A percentile compares a stretch with the other conserved stretches of the same genome.
Conservation (phyloP, 768 basidiomycete species). For the Polyporus arcularius region DNA sequence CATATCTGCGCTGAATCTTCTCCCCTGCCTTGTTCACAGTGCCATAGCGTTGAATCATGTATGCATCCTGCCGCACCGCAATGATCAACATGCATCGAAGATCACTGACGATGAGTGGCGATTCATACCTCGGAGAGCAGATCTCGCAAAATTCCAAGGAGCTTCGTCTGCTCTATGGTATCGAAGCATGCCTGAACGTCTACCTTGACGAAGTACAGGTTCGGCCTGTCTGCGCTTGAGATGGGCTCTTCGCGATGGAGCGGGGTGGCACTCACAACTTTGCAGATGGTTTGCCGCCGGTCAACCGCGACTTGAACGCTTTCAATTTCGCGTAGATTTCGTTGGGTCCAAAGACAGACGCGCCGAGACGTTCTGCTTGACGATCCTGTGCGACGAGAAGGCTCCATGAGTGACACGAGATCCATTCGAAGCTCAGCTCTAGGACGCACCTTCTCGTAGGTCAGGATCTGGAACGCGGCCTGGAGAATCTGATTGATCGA, state of each 20-base stretch:
- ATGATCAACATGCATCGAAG: neutral
- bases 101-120: neutral
- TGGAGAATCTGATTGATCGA: constrained; percentile 91
- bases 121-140: constrained; percentile 68
- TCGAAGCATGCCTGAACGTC: constrained; percentile 98
- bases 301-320: constrained; percentile 58
- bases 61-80: constrained; percentile 54
- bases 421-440: neutral
- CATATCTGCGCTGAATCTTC: constrained; percentile 55
- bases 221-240: constrained; percentile 55
- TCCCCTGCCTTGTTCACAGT: constrained; percentile 60
- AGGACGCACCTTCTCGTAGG: constrained; percentile 73
- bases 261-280: constrained; percentile 47
- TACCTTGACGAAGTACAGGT: constrained; percentile 93
- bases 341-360: constrained; percentile 80
- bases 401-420: neutral
- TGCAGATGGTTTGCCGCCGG: constrained; percentile 39
- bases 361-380: constrained; percentile 67
- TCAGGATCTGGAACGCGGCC: constrained; percentile 83
- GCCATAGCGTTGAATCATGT: constrained; percentile 70
- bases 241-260: neutral
- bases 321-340: constrained; percentile 81
- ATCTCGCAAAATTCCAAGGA: constrained; percentile 73
- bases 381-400: constrained; percentile 47
- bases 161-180: constrained; percentile 86